These are phyloP conservation scores for Thuidium tamariscinum DNA, from an alignment of 225 moss, liverwort and hornwort genomes.

Conservation along the genomic window DNA sequence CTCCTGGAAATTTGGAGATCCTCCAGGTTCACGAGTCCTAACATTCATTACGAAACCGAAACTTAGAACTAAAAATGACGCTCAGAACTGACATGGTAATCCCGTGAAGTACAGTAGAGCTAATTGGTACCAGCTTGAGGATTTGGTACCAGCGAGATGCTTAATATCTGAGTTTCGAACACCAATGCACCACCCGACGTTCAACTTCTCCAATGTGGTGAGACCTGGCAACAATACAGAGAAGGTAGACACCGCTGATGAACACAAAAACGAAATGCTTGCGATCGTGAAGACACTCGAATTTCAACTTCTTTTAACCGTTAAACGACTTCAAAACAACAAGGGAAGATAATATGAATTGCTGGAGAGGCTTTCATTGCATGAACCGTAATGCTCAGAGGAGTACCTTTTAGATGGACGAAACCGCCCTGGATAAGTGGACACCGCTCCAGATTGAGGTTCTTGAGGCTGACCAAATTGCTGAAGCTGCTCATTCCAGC, in stretches of 20 bases:
- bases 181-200: conserved; percentile 91
- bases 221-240: conserved; percentile 33
- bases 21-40: conserved; percentile 75
- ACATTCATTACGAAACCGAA: not conserved
- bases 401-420: conserved; percentile 57
- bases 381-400: not conserved
- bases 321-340: not conserved
- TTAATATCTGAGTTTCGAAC: conserved; percentile 77
- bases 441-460: conserved; percentile 78
- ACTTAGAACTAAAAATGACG: not conserved
- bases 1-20: conserved; percentile 92
- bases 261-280: not conserved
- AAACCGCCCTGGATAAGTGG: conserved; percentile 69
- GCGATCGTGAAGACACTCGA: not conserved
- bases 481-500: conserved; percentile 61
- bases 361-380: not conserved
- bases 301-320: not conserved
- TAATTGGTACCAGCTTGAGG: not conserved
- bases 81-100: not conserved
- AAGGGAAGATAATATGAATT: not conserved
- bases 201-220: conserved; percentile 62
- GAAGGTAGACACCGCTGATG: not conserved
- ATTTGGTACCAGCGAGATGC: conserved; percentile 53
- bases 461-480: conserved; percentile 60
- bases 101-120: not conserved